phyloP scores from a whole-genome alignment of 495 filamentous ascomycete genomes.

The Penicillium verhagenii region DNA sequence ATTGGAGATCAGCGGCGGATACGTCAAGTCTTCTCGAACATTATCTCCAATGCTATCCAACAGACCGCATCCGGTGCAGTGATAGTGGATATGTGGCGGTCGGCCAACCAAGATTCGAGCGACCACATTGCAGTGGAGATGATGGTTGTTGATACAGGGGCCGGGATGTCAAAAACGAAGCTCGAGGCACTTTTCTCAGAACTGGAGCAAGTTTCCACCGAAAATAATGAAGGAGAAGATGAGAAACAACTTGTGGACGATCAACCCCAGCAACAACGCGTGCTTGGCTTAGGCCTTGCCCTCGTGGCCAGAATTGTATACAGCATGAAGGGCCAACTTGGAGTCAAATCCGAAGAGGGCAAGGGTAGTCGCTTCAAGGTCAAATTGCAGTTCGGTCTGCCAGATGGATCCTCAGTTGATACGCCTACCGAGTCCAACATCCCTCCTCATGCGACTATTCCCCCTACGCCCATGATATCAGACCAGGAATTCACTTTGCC shows the following conservation, averaged over 20 bases:
- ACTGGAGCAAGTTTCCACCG: conserved; percentile 77
- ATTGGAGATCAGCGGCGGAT: conserved; percentile 78
- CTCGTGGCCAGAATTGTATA: conserved; percentile 79
- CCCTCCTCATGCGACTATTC: conserved; percentile 5
- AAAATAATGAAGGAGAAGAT: conserved; percentile 27
- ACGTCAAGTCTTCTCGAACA: conserved; percentile 76
- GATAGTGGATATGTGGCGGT: conserved; percentile 64
- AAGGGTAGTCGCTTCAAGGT: conserved; percentile 78
- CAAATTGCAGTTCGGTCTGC: conserved; percentile 36
- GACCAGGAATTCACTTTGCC: conserved; percentile 39
- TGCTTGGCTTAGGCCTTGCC: conserved; percentile 81
- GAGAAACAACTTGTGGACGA: background rate
- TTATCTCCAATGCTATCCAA: conserved; percentile 85
- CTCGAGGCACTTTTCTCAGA: conserved; percentile 80
- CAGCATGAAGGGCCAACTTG: conserved; percentile 90
- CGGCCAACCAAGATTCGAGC: conserved; percentile 32
- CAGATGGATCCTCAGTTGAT: conserved; percentile 16
- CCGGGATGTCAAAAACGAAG: conserved; percentile 70
- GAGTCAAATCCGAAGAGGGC: conserved; percentile 82
- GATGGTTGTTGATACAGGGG: conserved; percentile 74
- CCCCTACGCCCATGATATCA: conserved; percentile 17
- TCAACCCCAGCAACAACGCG: conserved; percentile 34
- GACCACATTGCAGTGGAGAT: conserved; percentile 65
- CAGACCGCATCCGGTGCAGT: conserved; percentile 71
- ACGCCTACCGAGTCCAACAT: background rate